Percentiles rank a stretch among this genome's conserved stretches.
These are phyloP conservation scores for Termitomyces sp. DNA, from an alignment of 768 basidiomycete species.

Conservation along the genomic window DNA sequence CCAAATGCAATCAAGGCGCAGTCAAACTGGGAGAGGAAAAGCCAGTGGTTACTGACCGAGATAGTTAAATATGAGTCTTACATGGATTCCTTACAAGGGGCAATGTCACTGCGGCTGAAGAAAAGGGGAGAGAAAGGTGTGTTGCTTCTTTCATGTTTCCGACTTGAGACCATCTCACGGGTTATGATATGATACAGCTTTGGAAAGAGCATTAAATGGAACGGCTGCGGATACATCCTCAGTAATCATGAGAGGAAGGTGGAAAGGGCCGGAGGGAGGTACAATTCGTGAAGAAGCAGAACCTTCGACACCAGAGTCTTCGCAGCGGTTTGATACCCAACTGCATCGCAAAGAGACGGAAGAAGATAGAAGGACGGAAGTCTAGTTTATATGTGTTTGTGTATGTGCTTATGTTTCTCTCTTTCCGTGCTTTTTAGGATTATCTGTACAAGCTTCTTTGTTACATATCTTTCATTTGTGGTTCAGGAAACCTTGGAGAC, in stretches of 20 bases:
- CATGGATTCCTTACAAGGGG: conserved; percentile 80
- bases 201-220: conserved; percentile 29
- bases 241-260: conserved; percentile 19
- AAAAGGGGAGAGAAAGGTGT: conserved; percentile 82
- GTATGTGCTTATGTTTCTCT: conserved; percentile 1
- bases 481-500: conserved; percentile 3
- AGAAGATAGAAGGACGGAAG: conserved; percentile 16
- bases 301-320: conserved; percentile 23
- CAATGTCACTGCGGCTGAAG: conserved; percentile 81
- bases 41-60: conserved; percentile 83
- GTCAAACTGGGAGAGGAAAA: conserved; percentile 91
- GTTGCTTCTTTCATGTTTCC: neutral
- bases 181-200: conserved; percentile 15
- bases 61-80: conserved; percentile 96
- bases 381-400: conserved; percentile 13
- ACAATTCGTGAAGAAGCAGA: conserved; percentile 29
- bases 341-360: conserved; percentile 22
- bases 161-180: neutral
- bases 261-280: conserved; percentile 26
- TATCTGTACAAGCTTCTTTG: conserved; percentile 6
- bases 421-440: conserved; percentile 3
- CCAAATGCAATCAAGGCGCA: conserved; percentile 70
- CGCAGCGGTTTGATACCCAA: conserved; percentile 16
- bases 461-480: conserved; percentile 7
- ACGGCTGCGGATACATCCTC: conserved; percentile 23